Evolutionary conservation across 129 eudicot species (phyloP), one percentile per base, ranked within the genome.

Genomic region (Silybum marianum): DNA sequence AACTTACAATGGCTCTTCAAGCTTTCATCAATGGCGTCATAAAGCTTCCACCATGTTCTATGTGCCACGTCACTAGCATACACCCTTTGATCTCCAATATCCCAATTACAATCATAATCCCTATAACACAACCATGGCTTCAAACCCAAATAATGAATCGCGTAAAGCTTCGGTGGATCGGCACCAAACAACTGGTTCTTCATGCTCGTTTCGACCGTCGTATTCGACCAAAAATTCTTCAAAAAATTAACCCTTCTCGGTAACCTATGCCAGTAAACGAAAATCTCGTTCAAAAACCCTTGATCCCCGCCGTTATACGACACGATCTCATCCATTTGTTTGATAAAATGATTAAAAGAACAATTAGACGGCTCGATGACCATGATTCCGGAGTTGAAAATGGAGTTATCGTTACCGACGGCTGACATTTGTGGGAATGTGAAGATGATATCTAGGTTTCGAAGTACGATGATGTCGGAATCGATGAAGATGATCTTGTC

Each of bases 261-360:
- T 42, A 95, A 75, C 21, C 99, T 72, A 40, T 95, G 99, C 99
- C 99, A 95, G 86, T 93, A 92, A 12, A 89, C 93, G 10, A 92
- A 95, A 1, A 95, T 78, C 83, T 95, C 99, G 60, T 95, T 95
- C 0, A 95, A 39, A 73, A 92, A 95, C 21, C 99, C 99, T 77
- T 95, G 99, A 73, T 95, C 99, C 0, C 99, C 99, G 0, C 99
- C 99, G 26, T 95, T 95, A 86, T 95, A 95, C 1, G 99, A 95
- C 0, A 90, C 63, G 9, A 95, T 85, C n/a, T 86, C 87, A 11
- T 83, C 63, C 0, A 81, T 72, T 13, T 73, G 87, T 58, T 84
- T 76, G 93, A 92, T 92, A 40, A 95, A 85, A 75, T 82, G 81
- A 16, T 7, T 58, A 86, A 95, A 95, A 1, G 93, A 90, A 76